Evolutionary conservation across 2,329 filamentous ascomycete species (phyloP).

Genomic region (Alternaria brassicae): DNA sequence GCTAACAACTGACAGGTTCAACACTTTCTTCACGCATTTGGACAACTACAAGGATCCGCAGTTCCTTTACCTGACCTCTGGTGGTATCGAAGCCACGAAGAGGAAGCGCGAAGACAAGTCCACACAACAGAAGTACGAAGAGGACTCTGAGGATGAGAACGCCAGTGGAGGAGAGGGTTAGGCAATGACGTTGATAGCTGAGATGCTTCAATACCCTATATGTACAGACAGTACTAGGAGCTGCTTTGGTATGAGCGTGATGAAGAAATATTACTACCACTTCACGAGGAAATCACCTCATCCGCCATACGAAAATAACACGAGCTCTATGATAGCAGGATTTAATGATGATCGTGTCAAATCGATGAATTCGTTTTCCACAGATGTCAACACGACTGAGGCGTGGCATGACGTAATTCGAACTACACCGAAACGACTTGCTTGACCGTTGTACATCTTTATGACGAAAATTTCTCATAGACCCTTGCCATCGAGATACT

Average conservation of each 20-base stretch:
- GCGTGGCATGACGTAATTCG: background rate
- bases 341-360: background rate
- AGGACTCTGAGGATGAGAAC: constrained; percentile 48
- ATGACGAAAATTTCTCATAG: background rate
- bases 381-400: background rate
- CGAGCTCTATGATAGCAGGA: background rate
- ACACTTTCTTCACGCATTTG: constrained; percentile 59
- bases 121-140: constrained; percentile 34
- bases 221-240: background rate
- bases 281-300: background rate
- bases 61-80: constrained; percentile 60
- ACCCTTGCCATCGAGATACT: constrained; percentile 10
- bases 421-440: background rate
- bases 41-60: constrained; percentile 59
- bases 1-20: constrained; percentile 46
- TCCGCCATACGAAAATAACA: background rate
- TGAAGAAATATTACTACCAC: background rate
- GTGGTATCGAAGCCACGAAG: constrained; percentile 55
- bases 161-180: constrained; percentile 45
- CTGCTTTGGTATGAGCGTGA: background rate
- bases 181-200: background rate
- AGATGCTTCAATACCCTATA: background rate
- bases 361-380: background rate
- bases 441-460: background rate
- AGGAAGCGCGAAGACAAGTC: constrained; percentile 38